Conservation (phyloP, 148 eudicot genomes). For the Diospyros kaki region DNA sequence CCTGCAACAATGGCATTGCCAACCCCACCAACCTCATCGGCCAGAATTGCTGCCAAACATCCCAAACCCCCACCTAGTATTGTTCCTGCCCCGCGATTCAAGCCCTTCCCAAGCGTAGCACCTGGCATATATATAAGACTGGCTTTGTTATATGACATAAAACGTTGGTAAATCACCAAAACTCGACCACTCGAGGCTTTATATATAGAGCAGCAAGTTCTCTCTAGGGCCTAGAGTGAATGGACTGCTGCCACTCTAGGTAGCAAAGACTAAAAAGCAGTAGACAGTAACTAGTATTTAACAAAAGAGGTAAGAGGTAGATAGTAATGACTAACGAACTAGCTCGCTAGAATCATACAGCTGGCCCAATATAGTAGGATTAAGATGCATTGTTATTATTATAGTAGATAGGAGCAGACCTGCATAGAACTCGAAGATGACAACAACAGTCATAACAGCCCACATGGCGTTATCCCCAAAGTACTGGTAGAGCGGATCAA, state of each 20-base stretch:
- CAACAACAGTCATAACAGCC: conserved; percentile 75
- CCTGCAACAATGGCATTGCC: conserved; percentile 36
- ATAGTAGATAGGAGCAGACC: conserved; percentile 27
- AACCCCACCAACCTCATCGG: conserved; percentile 36
- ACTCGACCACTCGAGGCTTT: too few relatives aligned
- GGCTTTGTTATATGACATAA: not conserved
- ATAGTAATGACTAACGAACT: not conserved
- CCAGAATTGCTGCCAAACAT: conserved; percentile 49
- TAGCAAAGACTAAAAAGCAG: too few relatives aligned
- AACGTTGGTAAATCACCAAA: too few relatives aligned
- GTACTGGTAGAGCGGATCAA: conserved; percentile 50
- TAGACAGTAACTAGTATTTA: too few relatives aligned
- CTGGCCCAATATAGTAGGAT: too few relatives aligned
- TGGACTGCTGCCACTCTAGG: too few relatives aligned
- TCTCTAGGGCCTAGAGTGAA: too few relatives aligned
- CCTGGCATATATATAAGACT: conserved; percentile 32
- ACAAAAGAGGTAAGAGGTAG: too few relatives aligned
- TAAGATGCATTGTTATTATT: too few relatives aligned
- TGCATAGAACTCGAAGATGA: conserved; percentile 57
- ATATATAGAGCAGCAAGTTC: too few relatives aligned
- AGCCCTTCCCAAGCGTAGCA: conserved; percentile 63
- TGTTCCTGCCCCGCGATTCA: conserved; percentile 60
- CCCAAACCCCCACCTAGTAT: conserved; percentile 61
- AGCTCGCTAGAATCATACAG: not conserved
- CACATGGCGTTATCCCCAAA: conserved; percentile 70